Evolutionary conservation across 192 early-diverging fungal species (phyloP).

Genomic region (Podochytrium sp.): DNA sequence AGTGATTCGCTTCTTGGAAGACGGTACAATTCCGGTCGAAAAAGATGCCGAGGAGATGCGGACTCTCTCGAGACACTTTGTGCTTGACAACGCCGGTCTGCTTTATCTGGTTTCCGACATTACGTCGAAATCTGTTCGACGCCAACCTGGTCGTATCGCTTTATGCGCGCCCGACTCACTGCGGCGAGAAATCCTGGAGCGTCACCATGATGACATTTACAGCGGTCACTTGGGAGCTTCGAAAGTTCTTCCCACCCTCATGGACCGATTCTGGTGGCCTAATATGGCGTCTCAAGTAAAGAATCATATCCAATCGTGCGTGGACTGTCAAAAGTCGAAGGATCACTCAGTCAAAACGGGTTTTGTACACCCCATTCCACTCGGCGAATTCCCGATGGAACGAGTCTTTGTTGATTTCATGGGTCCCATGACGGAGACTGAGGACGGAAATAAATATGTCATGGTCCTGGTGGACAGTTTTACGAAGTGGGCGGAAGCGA

Average conservation of each 20-base stretch:
- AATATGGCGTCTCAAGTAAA: background rate
- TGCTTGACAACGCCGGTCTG: background rate
- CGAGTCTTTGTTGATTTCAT: no score
- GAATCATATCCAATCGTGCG: background rate
- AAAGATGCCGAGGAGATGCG: background rate
- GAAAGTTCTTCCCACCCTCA: background rate
- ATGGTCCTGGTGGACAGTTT: background rate
- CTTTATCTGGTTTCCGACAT: background rate
- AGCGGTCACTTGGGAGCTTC: background rate
- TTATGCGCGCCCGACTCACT: background rate
- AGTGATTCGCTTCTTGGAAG: background rate
- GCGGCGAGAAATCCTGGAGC: background rate
- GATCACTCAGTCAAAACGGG: background rate
- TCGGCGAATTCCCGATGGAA: background rate
- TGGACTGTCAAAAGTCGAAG: background rate
- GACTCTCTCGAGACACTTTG: background rate
- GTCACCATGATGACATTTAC: background rate
- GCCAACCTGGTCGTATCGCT: background rate
- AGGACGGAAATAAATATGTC: background rate
- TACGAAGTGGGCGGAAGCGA: background rate
- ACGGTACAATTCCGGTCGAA: background rate
- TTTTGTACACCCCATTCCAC: background rate
- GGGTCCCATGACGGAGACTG: background rate
- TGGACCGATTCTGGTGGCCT: slow-evolving; percentile 6
- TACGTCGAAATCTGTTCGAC: no score